Conservation (phyloP, 306 rosid species). For the Corylus heterophylla region DNA sequence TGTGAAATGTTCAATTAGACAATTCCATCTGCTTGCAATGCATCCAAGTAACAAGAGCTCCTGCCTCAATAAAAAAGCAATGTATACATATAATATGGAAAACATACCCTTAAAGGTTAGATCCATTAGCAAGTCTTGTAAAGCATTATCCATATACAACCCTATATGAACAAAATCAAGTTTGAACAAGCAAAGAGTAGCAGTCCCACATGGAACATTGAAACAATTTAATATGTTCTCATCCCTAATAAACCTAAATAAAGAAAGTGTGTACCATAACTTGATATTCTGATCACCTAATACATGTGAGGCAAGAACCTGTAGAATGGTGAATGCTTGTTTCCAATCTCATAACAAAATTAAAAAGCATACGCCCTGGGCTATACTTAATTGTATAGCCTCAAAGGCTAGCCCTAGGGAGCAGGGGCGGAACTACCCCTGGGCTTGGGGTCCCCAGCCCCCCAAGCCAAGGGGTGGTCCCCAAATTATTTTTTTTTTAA, state of each 20-base stretch:
- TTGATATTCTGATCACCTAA: not conserved
- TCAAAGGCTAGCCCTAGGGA: not conserved
- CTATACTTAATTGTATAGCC: not conserved
- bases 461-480: no score
- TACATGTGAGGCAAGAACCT: not conserved
- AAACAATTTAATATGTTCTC: not conserved
- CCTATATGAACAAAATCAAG: not conserved
- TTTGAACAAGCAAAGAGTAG: not conserved
- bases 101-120: not conserved
- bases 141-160: not conserved
- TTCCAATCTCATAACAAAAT: not conserved
- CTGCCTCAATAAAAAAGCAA: slow-evolving; percentile 18
- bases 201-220: not conserved
- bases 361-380: no score
- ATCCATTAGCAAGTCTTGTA: not conserved
- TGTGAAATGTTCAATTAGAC: slow-evolving; percentile 36
- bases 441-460: no score
- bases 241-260: not conserved
- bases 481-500: no score
- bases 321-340: not conserved
- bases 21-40: slow-evolving; percentile 35
- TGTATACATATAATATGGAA: not conserved
- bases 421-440: no score
- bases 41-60: slow-evolving; percentile 45
- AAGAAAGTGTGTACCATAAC: not conserved